Conservation (phyloP, 2,329 filamentous ascomycete genomes). For the Fusarium sterilihyphosum region DNA sequence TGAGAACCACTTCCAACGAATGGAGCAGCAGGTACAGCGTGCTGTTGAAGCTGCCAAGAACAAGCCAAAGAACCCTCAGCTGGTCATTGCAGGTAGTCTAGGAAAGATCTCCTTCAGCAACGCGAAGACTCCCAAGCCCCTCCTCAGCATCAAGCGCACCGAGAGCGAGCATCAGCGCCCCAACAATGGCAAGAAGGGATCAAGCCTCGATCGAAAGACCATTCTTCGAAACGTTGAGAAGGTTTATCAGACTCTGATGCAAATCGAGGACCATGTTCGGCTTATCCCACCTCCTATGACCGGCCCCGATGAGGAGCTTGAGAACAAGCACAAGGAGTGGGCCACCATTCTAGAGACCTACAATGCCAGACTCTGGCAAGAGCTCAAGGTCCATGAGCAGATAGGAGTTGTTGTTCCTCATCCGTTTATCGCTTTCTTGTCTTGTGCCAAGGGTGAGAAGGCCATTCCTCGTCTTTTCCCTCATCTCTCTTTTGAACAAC, state of each 20-base stretch:
- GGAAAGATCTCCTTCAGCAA: constrained; percentile 99
- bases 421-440: constrained; percentile 95
- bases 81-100: constrained; percentile 94
- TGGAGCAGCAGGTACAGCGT: constrained; percentile 98
- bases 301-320: constrained; percentile 71
- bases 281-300: constrained; percentile 73
- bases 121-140: constrained; percentile 93
- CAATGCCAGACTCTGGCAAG: constrained; percentile 83
- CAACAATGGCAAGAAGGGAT: constrained; percentile 57
- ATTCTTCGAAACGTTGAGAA: constrained; percentile 87
- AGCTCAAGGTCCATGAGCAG: constrained; percentile 92
- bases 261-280: constrained; percentile 92
- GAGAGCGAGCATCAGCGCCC: constrained; percentile 72
- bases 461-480: constrained; percentile 94
- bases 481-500: constrained; percentile 90
- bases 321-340: constrained; percentile 84
- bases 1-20: constrained; percentile 97
- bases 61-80: constrained; percentile 96
- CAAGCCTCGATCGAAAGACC: constrained; percentile 80
- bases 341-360: constrained; percentile 66
- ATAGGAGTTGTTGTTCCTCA: constrained; percentile 82
- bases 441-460: constrained; percentile 95
- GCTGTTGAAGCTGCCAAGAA: constrained; percentile 97
- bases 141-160: constrained; percentile 92
- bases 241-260: constrained; percentile 89